Evolutionary conservation across 495 filamentous ascomycete species (phyloP).

Genomic region (Echria macrotheca): DNA sequence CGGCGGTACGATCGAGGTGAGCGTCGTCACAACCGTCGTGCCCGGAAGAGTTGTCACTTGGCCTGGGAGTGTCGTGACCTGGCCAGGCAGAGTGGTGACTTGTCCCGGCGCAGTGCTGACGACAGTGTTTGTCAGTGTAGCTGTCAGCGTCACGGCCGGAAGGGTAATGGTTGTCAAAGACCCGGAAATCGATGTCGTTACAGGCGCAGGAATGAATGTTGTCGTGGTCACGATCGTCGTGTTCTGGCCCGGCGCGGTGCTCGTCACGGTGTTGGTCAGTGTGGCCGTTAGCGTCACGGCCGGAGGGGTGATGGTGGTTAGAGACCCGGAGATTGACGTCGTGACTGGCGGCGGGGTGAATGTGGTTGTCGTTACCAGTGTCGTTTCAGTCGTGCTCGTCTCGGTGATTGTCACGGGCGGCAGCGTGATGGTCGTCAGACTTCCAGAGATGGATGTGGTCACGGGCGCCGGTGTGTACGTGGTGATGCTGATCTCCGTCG

Average conservation of each 20-base stretch:
- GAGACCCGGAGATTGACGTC: slow-evolving; percentile 12
- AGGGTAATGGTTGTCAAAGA: slow-evolving; percentile 19
- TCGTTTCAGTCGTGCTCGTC: slow-evolving; percentile 20
- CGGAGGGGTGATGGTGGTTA: slow-evolving; percentile 8
- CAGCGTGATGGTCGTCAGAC: slow-evolving; percentile 10
- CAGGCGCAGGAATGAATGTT: slow-evolving; percentile 14
- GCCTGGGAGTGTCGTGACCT: slow-evolving; percentile 9
- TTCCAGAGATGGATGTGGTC: slow-evolving; percentile 9
- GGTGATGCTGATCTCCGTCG: slow-evolving; percentile 9
- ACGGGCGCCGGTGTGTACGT: slow-evolving; percentile 11
- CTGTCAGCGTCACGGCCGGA: background rate
- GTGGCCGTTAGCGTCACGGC: background rate
- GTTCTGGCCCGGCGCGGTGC: background rate
- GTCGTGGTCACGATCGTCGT: slow-evolving; percentile 18
- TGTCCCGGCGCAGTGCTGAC: slow-evolving; percentile 8
- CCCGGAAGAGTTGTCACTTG: slow-evolving; percentile 22
- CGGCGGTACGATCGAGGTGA: slow-evolving; percentile 14
- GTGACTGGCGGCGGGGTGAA: slow-evolving; percentile 15
- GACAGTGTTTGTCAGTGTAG: slow-evolving; percentile 22
- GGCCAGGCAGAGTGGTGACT: slow-evolving; percentile 22
- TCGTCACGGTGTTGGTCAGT: slow-evolving; percentile 21
- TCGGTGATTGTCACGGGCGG: background rate
- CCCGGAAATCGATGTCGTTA: slow-evolving; percentile 15
- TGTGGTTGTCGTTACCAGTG: slow-evolving; percentile 11
- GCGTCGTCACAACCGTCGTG: slow-evolving; percentile 20